Base-by-base conservation (phyloP, 305 asterid species). In the Ilex paraguariensis region DNA sequence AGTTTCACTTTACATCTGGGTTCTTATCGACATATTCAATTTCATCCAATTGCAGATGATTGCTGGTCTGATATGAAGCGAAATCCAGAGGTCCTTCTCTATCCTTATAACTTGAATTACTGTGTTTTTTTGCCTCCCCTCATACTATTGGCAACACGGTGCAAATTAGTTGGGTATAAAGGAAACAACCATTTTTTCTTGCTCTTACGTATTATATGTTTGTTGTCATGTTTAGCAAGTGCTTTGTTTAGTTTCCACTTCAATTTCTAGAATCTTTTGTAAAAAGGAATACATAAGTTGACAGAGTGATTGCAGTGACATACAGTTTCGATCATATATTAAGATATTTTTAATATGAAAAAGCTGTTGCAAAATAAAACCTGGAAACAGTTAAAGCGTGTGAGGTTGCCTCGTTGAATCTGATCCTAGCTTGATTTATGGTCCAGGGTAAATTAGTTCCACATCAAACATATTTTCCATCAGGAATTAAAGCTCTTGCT, bases 401-500 rank as follows among this genome's bases (percentile, higher is more conserved):
- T 36, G 46, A 31, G 42, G 16, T 61, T 39, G 42, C 28, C 13
- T 8, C 59, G 39, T 46, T 42, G 39, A 21, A 57, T 21, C 57
- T 60, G 45, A 51, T 66, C 61, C 53, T 59, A 60, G 55, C 16
- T 59, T 30, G 48, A n/a, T 32, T 63, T 61, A 50, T 66, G 64
- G 40, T 72, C 78, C 91, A 90, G 97, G 96, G 85, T 73, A 90
- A 83, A 62, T 72, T 90, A 66, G 82, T 76, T 73, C 75, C 91
- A 31, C 90, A 86, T 64, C 52, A 84, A 15, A 74, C 83, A 72
- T 66, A 84, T 31, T 93, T 93, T 61, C 95, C 97, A 17, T 90
- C 95, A 0, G 97, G 99, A 70, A 82, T 93, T 61, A 84, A 90
- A 73, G 85, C 87, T 72, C 82, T 90, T 59, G 90, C 97, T 42